Evolutionary conservation across 352 stramenopile genomes (phyloP), one percentile per base, ranked within the genome.

Genomic region (Pythium angustatum): DNA sequence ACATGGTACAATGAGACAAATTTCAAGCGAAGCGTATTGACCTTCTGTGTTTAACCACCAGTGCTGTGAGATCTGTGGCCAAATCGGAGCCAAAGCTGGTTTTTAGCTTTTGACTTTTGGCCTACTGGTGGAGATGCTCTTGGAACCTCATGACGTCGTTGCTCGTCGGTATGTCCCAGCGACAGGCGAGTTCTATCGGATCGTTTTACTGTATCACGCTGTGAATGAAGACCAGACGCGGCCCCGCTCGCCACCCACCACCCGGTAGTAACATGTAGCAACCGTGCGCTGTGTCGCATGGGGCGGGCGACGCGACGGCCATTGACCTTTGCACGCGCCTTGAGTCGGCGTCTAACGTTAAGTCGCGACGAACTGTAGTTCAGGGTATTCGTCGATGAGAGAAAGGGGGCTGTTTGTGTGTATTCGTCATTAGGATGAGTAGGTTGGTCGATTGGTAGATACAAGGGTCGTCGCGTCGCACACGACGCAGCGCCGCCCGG

Each of bases 201-300:
- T n/a, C n/a, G n/a, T n/a, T n/a, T n/a, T n/a, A n/a, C n/a, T n/a
- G n/a, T n/a, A 47, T 21, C n/a, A 47, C 40, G n/a, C n/a, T 14
- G 17, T 47, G 40, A 27, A 21, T 21, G 36, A 3, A 10, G 36
- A 19, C 40, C 24, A 19, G 26, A 47, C 24, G 40, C 19, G 19
- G 40, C 40, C 19, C 11, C 26, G 17, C 5, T 4, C n/a, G 19
- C 8, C 40, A 21, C 11, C 40, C n/a, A 27, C 40, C 40, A 47
- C 40, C 40, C 40, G 40, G 40, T 47, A 47, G 40, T 47, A 47
- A 47, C n/a, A 11, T 47, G 19, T 27, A 47, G 40, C 40, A 47
- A 47, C 19, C 40, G 17, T 11, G n/a, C 15, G 40, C 40, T 21
- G 40, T 21, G 40, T 47, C 40, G 40, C 40, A 47, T 47, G 40